These are phyloP conservation scores for Sphaceloma murrayae DNA, from an alignment of 2,329 filamentous ascomycete species.

Conservation along the genomic window DNA sequence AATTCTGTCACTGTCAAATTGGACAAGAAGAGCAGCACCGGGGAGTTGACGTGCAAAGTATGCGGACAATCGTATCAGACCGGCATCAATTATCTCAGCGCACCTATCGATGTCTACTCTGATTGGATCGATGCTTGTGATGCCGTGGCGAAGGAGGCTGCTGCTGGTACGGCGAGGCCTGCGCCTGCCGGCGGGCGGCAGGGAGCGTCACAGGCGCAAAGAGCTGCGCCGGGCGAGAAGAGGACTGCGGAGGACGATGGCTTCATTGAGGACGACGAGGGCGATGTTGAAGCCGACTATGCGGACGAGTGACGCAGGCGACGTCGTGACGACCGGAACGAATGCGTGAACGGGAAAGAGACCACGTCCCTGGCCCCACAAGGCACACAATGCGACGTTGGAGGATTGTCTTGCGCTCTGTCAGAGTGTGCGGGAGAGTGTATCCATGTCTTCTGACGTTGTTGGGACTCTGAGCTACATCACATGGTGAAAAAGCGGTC, in stretches of 20 bases:
- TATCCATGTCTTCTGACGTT: conserved; percentile 1
- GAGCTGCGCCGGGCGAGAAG: conserved; percentile 25
- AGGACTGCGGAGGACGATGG: conserved; percentile 26
- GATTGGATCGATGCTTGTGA: conserved; percentile 98
- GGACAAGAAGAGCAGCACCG: conserved; percentile 84
- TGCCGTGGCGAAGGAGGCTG: conserved; percentile 52
- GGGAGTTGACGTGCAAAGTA: conserved; percentile 78
- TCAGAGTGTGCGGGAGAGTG: not conserved
- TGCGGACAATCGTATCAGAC: conserved; percentile 93
- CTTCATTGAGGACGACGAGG: conserved; percentile 31
- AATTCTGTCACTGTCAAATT: conserved; percentile 84
- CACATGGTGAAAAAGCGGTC: conserved; percentile 92
- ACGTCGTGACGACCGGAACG: not conserved
- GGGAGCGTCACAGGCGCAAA: conserved; percentile 17
- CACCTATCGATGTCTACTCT: conserved; percentile 87
- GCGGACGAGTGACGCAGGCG: conserved; percentile 24
- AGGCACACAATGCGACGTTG: not conserved
- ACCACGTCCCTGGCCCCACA: not conserved
- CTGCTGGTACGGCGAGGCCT: conserved; percentile 22
- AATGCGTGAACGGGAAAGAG: not conserved
- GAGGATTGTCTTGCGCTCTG: not conserved
- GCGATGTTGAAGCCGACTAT: conserved; percentile 28
- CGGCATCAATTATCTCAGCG: conserved; percentile 84
- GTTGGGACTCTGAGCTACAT: not conserved
- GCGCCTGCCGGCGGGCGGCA: conserved; percentile 15